Evolutionary conservation across 106 monocot species (phyloP), one percentile per base, ranked within the genome.

Genomic region (Acorus gramineus): DNA sequence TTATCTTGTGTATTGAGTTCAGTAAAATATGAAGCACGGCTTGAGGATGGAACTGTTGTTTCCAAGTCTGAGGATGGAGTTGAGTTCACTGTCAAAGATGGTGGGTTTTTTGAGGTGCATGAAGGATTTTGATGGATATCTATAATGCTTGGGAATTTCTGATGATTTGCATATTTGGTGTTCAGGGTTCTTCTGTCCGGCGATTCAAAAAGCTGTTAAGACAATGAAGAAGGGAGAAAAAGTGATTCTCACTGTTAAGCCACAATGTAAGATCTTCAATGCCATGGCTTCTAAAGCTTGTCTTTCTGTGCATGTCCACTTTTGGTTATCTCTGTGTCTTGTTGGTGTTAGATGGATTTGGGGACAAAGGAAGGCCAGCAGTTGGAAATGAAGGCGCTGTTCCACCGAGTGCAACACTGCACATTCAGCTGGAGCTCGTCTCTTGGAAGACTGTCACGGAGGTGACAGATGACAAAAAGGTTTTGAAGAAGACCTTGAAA

Each of bases 31-130:
- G 87, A 87, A 63, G 92, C 87, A 8, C 68, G 78, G 9, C 82
- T 93, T 61, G 87, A 93, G 55, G 82, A 87, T 76, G 85, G 84
- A n/a, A 82, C 80, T 0, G 75, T 93, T 2, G 54, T 93, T 2
- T 85, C 87, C 8, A 85, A 85, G 47, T 85, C 78, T 10, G 82
- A 88, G 4, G 61, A 62, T 11, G 92, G 77, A 59, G 79, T 74
- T n/a, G 87, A 93, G 64, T 93, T 93, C 69, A 83, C 87, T 43
- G 87, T 93, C n/a, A 82, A 81, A 82, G 85, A 93, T 74, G 93
- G 93, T 93, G 63, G 6, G 68, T 70, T 7, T 64, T 13, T 28
- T 28, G 28, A 28, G 28, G 4, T 10, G 44, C 4, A 6, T 14
- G 2, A 13, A n/a, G 62, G 4, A 4, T n/a, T 11, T 47, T 9